These are phyloP conservation scores for Gaertneriomyces sp. DNA, from an alignment of 192 early-diverging fungal genomes.

Conservation along the genomic window DNA sequence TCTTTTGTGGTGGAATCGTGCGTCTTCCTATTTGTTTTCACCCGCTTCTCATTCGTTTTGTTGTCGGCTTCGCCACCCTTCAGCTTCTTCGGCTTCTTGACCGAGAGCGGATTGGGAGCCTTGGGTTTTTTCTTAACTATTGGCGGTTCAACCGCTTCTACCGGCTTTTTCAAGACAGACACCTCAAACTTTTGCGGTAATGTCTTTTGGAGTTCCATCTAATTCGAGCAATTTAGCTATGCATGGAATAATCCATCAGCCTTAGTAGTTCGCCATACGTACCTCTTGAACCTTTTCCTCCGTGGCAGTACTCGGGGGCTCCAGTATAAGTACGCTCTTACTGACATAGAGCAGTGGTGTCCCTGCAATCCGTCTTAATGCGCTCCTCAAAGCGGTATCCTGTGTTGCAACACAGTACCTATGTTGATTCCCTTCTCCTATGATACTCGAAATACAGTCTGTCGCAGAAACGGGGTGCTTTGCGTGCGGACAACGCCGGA, in stretches of 20 bases:
- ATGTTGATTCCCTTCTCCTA: constrained; percentile 70
- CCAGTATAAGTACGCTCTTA: constrained; percentile 72
- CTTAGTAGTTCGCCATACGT: constrained; percentile 5
- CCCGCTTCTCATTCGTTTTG: not conserved
- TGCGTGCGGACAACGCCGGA: constrained; percentile 74
- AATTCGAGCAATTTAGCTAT: not conserved
- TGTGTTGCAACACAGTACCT: constrained; percentile 87
- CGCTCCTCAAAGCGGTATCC: constrained; percentile 59
- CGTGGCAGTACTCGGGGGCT: constrained; percentile 63
- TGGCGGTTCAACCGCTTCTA: constrained; percentile 48
- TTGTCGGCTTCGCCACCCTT: constrained; percentile 9
- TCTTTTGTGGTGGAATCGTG: no score
- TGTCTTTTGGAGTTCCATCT: constrained; percentile 50
- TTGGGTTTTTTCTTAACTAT: constrained; percentile 65
- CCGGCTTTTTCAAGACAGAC: constrained; percentile 39
- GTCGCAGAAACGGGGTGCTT: constrained; percentile 54
- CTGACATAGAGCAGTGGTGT: constrained; percentile 85
- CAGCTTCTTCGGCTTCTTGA: constrained; percentile 68
- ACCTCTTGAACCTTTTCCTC: constrained; percentile 46
- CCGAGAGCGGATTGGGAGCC: constrained; percentile 80
- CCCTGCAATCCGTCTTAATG: constrained; percentile 68
- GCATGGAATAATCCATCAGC: no score
- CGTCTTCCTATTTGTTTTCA: no score
- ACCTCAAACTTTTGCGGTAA: constrained; percentile 55
- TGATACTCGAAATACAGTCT: constrained; percentile 71